Percentiles rank a stretch among this genome's conserved stretches.
These are phyloP conservation scores for Colletotrichum sp. DNA, from an alignment of 2,329 filamentous ascomycete genomes.

Conservation along the genomic window DNA sequence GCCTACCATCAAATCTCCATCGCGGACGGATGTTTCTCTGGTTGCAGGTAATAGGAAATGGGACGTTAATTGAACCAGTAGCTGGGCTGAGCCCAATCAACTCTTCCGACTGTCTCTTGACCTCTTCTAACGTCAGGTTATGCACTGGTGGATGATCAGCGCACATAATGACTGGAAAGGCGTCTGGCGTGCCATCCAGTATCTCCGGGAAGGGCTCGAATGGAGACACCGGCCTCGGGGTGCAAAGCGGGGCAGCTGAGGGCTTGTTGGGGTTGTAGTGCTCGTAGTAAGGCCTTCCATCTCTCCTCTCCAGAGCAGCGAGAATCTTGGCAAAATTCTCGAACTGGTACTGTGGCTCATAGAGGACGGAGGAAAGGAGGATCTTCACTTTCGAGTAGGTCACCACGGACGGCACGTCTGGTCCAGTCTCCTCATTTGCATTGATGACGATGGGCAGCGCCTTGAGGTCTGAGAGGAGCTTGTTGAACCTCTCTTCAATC, in stretches of 20 bases:
- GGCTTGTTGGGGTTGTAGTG: conserved; percentile 18
- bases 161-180: conserved; percentile 51
- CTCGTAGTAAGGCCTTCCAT: conserved; percentile 49
- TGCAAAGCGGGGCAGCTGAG: conserved; percentile 30
- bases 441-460: conserved; percentile 48
- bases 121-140: conserved; percentile 35
- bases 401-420: conserved; percentile 51
- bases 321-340: conserved; percentile 46
- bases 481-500: conserved; percentile 43
- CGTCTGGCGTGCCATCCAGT: conserved; percentile 41
- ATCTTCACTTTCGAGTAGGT: conserved; percentile 53
- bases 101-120: conserved; percentile 35
- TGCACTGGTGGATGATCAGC: conserved; percentile 40
- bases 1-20: conserved; percentile 42
- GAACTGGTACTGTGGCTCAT: conserved; percentile 49
- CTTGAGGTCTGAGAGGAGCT: conserved; percentile 46
- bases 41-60: conserved; percentile 43
- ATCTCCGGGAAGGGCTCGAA: conserved; percentile 32
- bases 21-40: conserved; percentile 42
- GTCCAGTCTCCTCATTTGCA: conserved; percentile 29
- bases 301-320: conserved; percentile 45
- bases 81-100: conserved; percentile 42
- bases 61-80: conserved; percentile 48
- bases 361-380: conserved; percentile 47
- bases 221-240: conserved; percentile 32